Evolutionary conservation across 805 yeast genomes (phyloP).

Genomic region (Metschnikowia koreensis): DNA sequence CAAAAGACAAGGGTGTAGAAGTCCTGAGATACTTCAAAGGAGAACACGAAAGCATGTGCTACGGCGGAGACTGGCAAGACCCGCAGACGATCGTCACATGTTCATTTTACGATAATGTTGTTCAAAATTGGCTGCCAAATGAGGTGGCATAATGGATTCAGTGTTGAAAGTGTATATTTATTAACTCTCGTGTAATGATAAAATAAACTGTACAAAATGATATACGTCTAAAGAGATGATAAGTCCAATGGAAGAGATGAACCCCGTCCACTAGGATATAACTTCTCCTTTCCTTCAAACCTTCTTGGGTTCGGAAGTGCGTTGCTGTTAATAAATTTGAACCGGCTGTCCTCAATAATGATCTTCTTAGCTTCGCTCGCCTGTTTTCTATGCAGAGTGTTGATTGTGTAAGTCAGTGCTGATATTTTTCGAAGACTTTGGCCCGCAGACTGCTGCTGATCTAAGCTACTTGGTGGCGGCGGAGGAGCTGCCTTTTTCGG

Average conservation of each 20-base stretch:
- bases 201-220: neutral
- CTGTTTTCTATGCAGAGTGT: conserved; percentile 29
- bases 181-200: neutral
- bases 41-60: conserved; percentile 89
- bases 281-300: conserved; percentile 63
- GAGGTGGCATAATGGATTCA: neutral
- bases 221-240: conserved; percentile 5
- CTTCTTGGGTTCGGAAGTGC: conserved; percentile 87
- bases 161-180: neutral
- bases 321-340: conserved; percentile 61
- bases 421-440: conserved; percentile 57
- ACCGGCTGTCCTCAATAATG: conserved; percentile 66
- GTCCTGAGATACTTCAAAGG: conserved; percentile 49
- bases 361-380: conserved; percentile 26
- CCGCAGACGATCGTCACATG: conserved; percentile 66
- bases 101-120: conserved; percentile 83
- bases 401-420: conserved; percentile 63
- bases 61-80: conserved; percentile 86
- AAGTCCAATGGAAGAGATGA: conserved; percentile 84
- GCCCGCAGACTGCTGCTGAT: conserved; percentile 47
- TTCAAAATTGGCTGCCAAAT: conserved; percentile 66
- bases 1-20: conserved; percentile 21
- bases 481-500: conserved; percentile 30
- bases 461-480: conserved; percentile 28
- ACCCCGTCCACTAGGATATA: conserved; percentile 95